Evolutionary conservation across 2,329 filamentous ascomycete species (phyloP).

Genomic region (Pestalotiopsis sp.): DNA sequence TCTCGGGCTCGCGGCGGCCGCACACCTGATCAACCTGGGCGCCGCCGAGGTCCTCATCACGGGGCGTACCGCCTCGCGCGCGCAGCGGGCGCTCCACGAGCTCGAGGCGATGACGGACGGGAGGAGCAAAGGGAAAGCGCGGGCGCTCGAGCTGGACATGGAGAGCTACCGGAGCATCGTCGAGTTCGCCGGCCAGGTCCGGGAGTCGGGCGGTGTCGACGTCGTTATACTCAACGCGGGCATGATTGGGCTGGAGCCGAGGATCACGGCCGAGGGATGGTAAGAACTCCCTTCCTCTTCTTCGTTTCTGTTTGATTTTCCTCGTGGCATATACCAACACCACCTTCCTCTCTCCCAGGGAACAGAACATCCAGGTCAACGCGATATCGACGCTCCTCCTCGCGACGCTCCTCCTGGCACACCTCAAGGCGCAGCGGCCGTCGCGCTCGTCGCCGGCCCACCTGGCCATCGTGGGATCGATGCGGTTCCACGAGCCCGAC

Average conservation of each 20-base stretch:
- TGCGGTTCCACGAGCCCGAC: conserved; percentile 21
- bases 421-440: conserved; percentile 35
- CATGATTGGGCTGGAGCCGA: conserved; percentile 24
- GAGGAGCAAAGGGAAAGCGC: conserved; percentile 21
- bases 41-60: conserved; percentile 43
- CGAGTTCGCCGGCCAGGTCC: conserved; percentile 37
- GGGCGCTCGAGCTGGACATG: conserved; percentile 50
- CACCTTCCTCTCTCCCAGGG: conserved; percentile 29
- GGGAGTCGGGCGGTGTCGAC: conserved; percentile 37
- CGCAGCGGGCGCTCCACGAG: conserved; percentile 36
- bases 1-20: conserved; percentile 41
- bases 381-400: conserved; percentile 58
- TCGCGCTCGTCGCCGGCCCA: conserved; percentile 26
- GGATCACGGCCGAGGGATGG: conserved; percentile 28
- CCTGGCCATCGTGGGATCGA: conserved; percentile 26
- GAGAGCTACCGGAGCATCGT: conserved; percentile 42
- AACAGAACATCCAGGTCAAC: conserved; percentile 60
- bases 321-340: too few species aligned
- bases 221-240: conserved; percentile 49
- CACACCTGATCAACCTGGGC: conserved; percentile 41
- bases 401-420: conserved; percentile 52
- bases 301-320: neutral
- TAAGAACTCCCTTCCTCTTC: conserved; percentile 16
- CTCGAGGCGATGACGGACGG: conserved; percentile 30
- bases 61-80: conserved; percentile 36